Evolutionary conservation across 1,284 basidiomycete species (phyloP).

Genomic region (Irpex sp.): DNA sequence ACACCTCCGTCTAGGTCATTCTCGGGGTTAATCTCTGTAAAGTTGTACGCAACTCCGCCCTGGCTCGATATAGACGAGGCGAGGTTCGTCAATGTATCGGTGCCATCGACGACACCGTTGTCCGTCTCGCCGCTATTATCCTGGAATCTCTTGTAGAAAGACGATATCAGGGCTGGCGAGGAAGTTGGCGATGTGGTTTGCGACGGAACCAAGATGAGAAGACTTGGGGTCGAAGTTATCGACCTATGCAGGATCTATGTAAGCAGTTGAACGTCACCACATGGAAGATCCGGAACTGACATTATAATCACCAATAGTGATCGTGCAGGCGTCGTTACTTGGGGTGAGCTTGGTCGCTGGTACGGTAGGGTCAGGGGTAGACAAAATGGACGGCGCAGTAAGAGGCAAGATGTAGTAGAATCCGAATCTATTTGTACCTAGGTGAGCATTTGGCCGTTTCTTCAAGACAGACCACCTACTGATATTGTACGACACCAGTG

Average conservation of each 20-base stretch:
- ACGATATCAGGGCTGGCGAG: constrained; percentile 53
- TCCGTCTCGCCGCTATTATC: constrained; percentile 55
- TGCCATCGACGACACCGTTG: constrained; percentile 50
- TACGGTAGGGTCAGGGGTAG: constrained; percentile 33
- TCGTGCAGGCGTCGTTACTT: constrained; percentile 27
- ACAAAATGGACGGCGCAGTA: constrained; percentile 46
- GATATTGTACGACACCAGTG: constrained; percentile 49
- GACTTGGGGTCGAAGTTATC: constrained; percentile 53
- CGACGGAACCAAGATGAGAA: constrained; percentile 41
- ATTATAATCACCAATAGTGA: constrained; percentile 60
- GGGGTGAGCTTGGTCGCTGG: constrained; percentile 39
- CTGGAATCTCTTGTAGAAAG: constrained; percentile 65
- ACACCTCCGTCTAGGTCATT: constrained; percentile 54
- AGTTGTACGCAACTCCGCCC: constrained; percentile 40
- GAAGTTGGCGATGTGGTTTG: constrained; percentile 47
- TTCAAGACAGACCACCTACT: constrained; percentile 22
- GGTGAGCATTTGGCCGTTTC: background rate
- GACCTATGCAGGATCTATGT: constrained; percentile 29
- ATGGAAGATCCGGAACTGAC: constrained; percentile 23
- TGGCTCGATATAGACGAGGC: constrained; percentile 41
- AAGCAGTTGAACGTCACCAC: background rate
- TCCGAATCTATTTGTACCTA: constrained; percentile 26
- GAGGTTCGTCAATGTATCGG: constrained; percentile 51
- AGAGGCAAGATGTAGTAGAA: constrained; percentile 55
- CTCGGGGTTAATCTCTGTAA: constrained; percentile 45